Evolutionary conservation across 2,329 filamentous ascomycete species (phyloP).

Genomic region (Paracamarosporium sp.): DNA sequence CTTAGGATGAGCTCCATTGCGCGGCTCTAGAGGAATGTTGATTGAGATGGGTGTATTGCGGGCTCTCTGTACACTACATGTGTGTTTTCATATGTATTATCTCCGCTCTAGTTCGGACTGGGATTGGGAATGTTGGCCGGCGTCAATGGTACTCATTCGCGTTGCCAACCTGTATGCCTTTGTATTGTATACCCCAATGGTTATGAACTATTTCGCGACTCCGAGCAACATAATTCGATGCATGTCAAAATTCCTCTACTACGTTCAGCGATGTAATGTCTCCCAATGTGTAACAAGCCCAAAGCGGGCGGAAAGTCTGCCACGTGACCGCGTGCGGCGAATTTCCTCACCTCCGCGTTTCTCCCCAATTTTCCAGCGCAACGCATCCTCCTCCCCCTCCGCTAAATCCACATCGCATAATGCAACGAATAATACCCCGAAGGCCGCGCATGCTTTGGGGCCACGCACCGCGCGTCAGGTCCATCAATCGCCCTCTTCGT

Average conservation of each 20-base stretch:
- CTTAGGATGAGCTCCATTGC: neutral
- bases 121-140: slow-evolving; percentile 6
- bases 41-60: neutral
- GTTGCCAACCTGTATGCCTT: neutral
- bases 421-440: slow-evolving; percentile 34
- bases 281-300: neutral
- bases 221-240: neutral
- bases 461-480: slow-evolving; percentile 56
- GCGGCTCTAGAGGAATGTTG: slow-evolving; percentile 13
- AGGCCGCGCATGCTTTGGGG: slow-evolving; percentile 53
- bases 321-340: slow-evolving; percentile 34
- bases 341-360: slow-evolving; percentile 23
- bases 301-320: neutral
- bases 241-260: neutral
- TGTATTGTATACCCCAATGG: neutral
- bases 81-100: slow-evolving; percentile 32
- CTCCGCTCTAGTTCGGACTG: slow-evolving; percentile 32
- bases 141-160: slow-evolving; percentile 15
- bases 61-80: slow-evolving; percentile 29
- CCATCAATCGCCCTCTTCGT: slow-evolving; percentile 43
- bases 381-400: neutral
- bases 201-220: neutral
- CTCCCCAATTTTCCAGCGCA: slow-evolving; percentile 22
- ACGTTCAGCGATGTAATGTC: neutral
- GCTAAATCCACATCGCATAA: slow-evolving; percentile 14